Conservation (phyloP, 1,284 basidiomycete species). For the Violaceomyces palustris region DNA sequence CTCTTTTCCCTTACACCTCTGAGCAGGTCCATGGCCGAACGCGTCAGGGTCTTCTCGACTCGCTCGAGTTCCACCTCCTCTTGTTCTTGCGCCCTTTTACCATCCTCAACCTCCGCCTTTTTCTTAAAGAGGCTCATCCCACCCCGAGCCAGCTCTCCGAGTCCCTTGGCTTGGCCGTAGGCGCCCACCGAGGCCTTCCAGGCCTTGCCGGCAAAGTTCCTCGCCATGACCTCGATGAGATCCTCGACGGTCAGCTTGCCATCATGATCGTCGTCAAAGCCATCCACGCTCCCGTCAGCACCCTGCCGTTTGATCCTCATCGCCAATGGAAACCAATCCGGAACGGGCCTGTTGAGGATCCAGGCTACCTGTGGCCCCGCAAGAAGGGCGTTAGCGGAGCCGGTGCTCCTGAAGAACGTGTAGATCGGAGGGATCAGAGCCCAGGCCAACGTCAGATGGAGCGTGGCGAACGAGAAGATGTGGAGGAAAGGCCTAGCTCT, state of each 20-base stretch:
- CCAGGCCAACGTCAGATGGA: conserved; percentile 6
- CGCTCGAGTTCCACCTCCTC: conserved; percentile 1
- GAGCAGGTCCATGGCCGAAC: too few species aligned
- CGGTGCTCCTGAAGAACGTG: conserved; percentile 1
- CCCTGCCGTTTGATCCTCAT: not conserved
- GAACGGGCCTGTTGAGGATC: conserved; percentile 1
- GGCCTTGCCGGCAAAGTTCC: not conserved
- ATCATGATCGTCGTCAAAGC: not conserved
- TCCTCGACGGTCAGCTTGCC: conserved; percentile 9
- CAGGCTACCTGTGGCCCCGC: conserved; percentile 8
- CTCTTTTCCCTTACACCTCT: too few species aligned
- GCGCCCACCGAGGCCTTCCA: conserved; percentile 1
- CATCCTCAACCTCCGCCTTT: not conserved
- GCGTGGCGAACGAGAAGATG: not conserved
- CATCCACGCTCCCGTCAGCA: not conserved
- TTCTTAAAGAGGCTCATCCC: not conserved
- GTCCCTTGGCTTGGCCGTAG: conserved; percentile 1
- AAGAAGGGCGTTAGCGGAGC: conserved; percentile 3
- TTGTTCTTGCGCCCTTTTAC: conserved; percentile 1
- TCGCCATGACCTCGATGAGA: not conserved
- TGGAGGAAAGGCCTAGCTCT: not conserved
- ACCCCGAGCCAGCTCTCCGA: too few species aligned
- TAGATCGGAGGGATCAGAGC: conserved; percentile 8
- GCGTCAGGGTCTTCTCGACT: not conserved
- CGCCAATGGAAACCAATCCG: conserved; percentile 2